Base-by-base conservation (phyloP, 495 filamentous ascomycete genomes). In the Neurospora sp. region DNA sequence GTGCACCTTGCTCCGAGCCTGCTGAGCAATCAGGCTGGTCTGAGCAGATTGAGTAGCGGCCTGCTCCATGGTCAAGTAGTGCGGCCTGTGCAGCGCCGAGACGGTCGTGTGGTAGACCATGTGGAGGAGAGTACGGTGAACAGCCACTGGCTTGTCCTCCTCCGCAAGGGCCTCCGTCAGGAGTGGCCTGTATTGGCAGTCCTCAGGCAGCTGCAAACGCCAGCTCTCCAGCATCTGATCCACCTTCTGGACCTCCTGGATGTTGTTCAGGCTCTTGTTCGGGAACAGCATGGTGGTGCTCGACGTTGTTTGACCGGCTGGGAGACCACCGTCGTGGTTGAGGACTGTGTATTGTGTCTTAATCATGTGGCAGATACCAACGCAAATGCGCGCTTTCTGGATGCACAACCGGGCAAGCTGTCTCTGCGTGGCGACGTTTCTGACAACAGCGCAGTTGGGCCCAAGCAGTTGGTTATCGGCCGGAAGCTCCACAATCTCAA, bases 221-320 rank as follows among this genome's bases (percentile, higher is more conserved):
- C 94, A 97, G 65, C 87, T 83, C 75, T 88, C 86, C 73, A 97
- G 82, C 79, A 93, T 89, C 72, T 86, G 82, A 75, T 97, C 92
- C 74, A 93, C 94, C 38, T 80, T 81, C 72, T 88, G 87, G 59
- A 97, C 92, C 74, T 90, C 88, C 70, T 91, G 88, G 16, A 91
- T 88, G 72, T 93, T 92, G 18, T 92, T 89, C 10, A 92, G 88
- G 69, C 90, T 89, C 80, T 95, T 96, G 80, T 93, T 93, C 4
- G 94, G 93, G 9, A 96, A 88, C 38, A 97, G 84, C 93, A 97
- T 94, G 89, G 94, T 93, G 22, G 92, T 96, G 12, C 91, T 93
- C 73, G 89, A 86, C 39, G 91, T 93, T 16, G 86, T 38, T 44
- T 39, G 39, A 35, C 53, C 9, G 87, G 85, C 59, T 84, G 84